phyloP scores from a whole-genome alignment of 148 eudicot genomes.

The Rhododendron mucronatum region DNA sequence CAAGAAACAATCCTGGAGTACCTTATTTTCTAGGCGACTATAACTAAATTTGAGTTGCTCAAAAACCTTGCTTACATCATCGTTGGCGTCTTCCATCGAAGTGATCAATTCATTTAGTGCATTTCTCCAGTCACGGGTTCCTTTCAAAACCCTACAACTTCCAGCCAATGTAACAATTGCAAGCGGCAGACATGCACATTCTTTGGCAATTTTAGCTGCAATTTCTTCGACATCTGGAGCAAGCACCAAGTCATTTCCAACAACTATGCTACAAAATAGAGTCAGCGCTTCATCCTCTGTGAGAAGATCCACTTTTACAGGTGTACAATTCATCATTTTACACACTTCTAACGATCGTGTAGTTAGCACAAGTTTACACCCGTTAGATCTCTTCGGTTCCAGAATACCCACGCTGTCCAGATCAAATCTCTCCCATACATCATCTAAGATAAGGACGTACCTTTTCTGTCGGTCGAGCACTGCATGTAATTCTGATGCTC shows the following conservation, averaged over 20 bases:
- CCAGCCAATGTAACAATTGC: constrained; percentile 1
- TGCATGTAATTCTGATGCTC: too few species aligned
- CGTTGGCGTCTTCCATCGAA: not conserved
- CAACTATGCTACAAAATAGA: not conserved
- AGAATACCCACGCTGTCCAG: too few species aligned
- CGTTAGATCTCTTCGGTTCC: not conserved
- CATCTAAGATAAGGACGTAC: too few species aligned
- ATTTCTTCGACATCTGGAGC: not conserved
- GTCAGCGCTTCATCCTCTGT: not conserved
- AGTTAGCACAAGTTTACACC: not conserved
- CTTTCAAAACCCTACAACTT: not conserved
- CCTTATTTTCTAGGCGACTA: not conserved
- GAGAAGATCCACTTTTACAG: not conserved
- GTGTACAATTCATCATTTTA: not conserved
- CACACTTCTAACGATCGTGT: not conserved
- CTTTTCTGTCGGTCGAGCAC: too few species aligned
- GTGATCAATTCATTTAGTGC: not conserved
- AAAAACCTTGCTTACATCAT: not conserved
- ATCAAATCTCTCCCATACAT: too few species aligned
- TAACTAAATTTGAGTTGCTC: not conserved
- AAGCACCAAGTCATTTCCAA: not conserved
- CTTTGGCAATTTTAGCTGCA: not conserved
- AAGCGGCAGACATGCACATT: not conserved
- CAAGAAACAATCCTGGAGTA: not conserved
- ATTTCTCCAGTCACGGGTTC: not conserved